Base-by-base conservation (phyloP, 2,329 filamentous ascomycete genomes). In the Decorospora gaudefroyi region DNA sequence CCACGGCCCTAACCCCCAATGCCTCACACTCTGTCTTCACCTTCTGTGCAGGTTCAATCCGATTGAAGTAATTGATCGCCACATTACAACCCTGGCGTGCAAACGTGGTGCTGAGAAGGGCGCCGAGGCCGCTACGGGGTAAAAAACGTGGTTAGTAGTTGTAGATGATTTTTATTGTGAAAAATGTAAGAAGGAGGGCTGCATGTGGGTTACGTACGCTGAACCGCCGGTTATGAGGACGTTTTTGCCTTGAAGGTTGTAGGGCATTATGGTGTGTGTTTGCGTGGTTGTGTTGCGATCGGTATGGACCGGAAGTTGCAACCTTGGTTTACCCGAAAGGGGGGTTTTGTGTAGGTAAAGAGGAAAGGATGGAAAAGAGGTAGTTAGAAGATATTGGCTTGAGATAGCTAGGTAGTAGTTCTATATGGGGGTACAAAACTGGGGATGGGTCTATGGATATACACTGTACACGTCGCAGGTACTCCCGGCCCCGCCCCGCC, bases 11-110 rank as follows among this genome's bases (percentile, higher is more conserved):
- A 50, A 80, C 72, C 47, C 72, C 64, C 51, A 80, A 77, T 5
- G 65, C 59, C 28, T 78, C 62, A 4, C 90, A 72, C 46, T 81
- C 79, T 7, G 73, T 61, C 3, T 83, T 74, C 3, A 90, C 73
- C 6, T 75, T 71, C 29, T 81, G 72, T 4, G 87, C 88, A 2
- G 82, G 76, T 12, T 78, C 76, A 23, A 74, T 68, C 65, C 81
- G 83, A 50, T 77, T 81, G 68, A 78, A 76, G 69, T 90, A 92
- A 72, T 91, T 92, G 64, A 93, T 79, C 6, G 83, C 81, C 7
- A 92, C 74, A 44, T 87, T 84, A 63, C 80, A 81, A 32, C 86
- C 86, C 57, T 85, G 76, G 15, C 77, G 72, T 6, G 87, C 87
- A 57, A 91, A 88, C 21, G 83, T 81, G 42, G 80, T 78, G 26